Percentiles rank a stretch among this genome's conserved stretches.
Conservation (phyloP, 345 rosid genomes). For the Gossypioides kirkii region DNA sequence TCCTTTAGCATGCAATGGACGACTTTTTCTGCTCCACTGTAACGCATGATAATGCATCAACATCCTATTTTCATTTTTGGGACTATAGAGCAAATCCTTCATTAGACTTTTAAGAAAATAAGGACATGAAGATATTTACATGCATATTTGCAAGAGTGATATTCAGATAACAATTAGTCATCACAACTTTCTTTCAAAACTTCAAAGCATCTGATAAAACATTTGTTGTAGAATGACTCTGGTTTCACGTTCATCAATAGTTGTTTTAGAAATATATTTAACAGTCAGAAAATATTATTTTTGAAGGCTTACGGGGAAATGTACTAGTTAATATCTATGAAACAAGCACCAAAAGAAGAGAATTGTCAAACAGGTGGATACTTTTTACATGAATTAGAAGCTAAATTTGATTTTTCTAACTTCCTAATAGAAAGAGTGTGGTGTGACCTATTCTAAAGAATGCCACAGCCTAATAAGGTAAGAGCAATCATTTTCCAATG, state of each 20-base stretch:
- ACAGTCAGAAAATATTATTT: neutral
- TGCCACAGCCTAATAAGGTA: neutral
- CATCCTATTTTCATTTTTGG: neutral
- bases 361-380: neutral
- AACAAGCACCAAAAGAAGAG: neutral
- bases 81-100: neutral
- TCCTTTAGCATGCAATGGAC: slow-evolving; percentile 79
- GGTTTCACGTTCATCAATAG: neutral
- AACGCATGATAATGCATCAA: slow-evolving; percentile 21
- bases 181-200: neutral
- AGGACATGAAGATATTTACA: neutral
- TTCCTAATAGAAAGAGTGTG: neutral
- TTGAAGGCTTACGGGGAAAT: neutral
- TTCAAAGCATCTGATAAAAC: neutral
- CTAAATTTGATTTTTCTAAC: neutral
- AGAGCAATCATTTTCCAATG: neutral
- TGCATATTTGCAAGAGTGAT: neutral
- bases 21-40: slow-evolving; percentile 84
- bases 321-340: neutral
- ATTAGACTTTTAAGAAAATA: neutral
- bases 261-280: neutral
- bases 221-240: neutral
- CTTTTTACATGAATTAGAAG: neutral
- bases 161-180: neutral
- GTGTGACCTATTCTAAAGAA: neutral